Conservation (phyloP, 2,329 filamentous ascomycete genomes). For the Neofusicoccum sp. region DNA sequence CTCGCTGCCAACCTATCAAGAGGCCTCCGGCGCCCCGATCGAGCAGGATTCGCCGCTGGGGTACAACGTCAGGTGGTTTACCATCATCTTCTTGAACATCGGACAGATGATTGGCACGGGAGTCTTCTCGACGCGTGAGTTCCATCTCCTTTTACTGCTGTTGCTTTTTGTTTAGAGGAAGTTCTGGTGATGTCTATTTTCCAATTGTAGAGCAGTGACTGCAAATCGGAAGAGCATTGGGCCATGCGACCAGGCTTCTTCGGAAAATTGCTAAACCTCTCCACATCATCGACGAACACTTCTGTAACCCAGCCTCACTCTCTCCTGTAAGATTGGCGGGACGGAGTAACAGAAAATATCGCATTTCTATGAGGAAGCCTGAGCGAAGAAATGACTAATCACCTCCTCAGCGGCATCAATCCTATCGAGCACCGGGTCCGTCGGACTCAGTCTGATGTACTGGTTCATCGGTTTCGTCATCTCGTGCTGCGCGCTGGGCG, state of each 20-base stretch:
- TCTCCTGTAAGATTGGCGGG: too few species aligned
- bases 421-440: conserved; percentile 59
- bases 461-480: conserved; percentile 64
- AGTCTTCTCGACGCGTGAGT: conserved; percentile 63
- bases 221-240: too few species aligned
- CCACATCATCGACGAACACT: too few species aligned
- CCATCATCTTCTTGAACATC: conserved; percentile 60
- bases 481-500: conserved; percentile 53
- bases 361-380: too few species aligned
- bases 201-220: too few species aligned
- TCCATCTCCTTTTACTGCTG: not conserved
- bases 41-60: conserved; percentile 59
- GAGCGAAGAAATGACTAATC: not conserved
- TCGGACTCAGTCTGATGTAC: conserved; percentile 62
- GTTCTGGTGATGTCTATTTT: too few species aligned
- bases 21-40: conserved; percentile 61
- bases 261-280: too few species aligned
- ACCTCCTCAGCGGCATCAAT: conserved; percentile 36
- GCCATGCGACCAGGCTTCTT: too few species aligned
- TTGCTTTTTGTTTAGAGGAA: not conserved
- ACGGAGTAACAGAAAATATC: too few species aligned
- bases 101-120: conserved; percentile 64
- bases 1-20: conserved; percentile 55
- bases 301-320: too few species aligned
- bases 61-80: conserved; percentile 56